Evolutionary conservation across 257 asterid species (phyloP), one percentile per base, ranked within the genome.

Genomic region (Solanum peruvianum): DNA sequence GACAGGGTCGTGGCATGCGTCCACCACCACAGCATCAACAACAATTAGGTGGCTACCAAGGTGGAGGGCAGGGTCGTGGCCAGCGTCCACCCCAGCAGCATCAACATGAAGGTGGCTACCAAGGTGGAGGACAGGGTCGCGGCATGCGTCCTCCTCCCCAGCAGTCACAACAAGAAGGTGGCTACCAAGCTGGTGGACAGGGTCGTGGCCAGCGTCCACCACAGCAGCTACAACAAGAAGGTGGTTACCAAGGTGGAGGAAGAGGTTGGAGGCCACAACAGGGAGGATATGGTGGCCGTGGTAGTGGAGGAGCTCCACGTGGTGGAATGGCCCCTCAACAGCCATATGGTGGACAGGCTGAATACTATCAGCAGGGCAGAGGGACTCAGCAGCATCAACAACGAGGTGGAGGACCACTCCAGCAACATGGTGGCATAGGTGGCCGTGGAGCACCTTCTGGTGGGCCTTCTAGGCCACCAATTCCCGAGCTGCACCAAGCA

Each of bases 401-500:
- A 47, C 93, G 93, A 83, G 96, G 95, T 35, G 95, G 95, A 64
- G 90, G 92, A 66, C 85, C 93, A 29, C 35, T 88, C n/a, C 95
- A 90, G 78, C 93, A 90, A 70, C 96, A 91, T 85, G 94, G 95
- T 35, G 93, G 93, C 83, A 88, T 73, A 87, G 93, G 94, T 90
- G 95, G 96, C 89, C 96, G 92, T 29, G 97, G 94, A 82, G 89
- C 91, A 16, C 93, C 93, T 89, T 89, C 93, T 87, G 91, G 93
- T 87, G 98, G 94, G 90, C 97, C 94, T 86, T 90, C 95, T 44
- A 90, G 95, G 91, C 95, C 94, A 83, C 93, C 95, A 21, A 88
- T 91, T 85, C 94, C 98, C 98, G 98, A 94, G 96, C 99, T 94
- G 98, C 98, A 94, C 93, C 99, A 95, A 97, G 98, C 98, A 64